These are phyloP conservation scores for Arthromyces matolae DNA, from an alignment of 768 basidiomycete genomes.

Conservation along the genomic window DNA sequence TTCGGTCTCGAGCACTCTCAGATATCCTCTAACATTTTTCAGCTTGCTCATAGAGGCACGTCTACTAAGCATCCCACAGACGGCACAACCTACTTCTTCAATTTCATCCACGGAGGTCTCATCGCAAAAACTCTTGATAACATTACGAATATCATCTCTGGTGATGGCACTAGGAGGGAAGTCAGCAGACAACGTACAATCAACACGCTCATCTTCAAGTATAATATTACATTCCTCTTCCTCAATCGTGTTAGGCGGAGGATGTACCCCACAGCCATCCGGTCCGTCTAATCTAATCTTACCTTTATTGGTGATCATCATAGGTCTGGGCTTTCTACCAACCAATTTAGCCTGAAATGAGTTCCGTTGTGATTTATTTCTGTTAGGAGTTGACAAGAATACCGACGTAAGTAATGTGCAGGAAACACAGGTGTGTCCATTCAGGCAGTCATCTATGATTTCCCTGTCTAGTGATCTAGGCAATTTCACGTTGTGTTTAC, in stretches of 20 bases:
- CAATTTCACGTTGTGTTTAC: not conserved
- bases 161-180: not conserved
- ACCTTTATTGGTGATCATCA: too few relatives aligned
- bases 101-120: slow-evolving; percentile 4
- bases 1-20: not conserved
- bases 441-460: too few relatives aligned
- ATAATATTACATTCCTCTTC: not conserved
- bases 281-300: too few relatives aligned
- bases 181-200: too few relatives aligned
- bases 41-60: not conserved
- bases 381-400: too few relatives aligned
- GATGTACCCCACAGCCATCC: too few relatives aligned
- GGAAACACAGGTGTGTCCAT: too few relatives aligned
- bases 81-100: not conserved
- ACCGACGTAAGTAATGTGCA: too few relatives aligned
- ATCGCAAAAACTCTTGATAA: slow-evolving; percentile 2
- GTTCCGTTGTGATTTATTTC: too few relatives aligned
- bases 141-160: not conserved
- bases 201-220: too few relatives aligned
- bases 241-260: not conserved
- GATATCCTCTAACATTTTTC: not conserved
- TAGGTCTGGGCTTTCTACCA: too few relatives aligned
- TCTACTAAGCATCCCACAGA: not conserved
- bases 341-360: too few relatives aligned
- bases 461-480: not conserved